A percentile compares a stretch with the other conserved stretches of the same genome.
These are phyloP conservation scores for Echeveria elegans DNA, from an alignment of 164 flowering plant species.

Conservation along the genomic window DNA sequence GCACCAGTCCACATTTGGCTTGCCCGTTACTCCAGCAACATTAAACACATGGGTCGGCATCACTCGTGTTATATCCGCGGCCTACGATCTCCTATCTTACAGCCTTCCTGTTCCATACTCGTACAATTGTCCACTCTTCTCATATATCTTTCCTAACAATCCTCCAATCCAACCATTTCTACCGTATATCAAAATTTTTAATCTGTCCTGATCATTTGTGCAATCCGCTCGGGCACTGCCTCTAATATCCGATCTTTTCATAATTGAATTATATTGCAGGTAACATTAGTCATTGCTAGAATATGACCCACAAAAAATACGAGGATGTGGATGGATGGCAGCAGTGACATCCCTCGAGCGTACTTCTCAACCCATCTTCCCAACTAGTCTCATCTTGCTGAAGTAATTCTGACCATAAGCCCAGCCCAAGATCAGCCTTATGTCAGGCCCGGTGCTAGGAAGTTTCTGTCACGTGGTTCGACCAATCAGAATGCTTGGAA, in stretches of 20 bases:
- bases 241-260: background rate
- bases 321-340: slow-evolving; percentile 9
- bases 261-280: background rate
- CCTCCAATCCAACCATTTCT: slow-evolving; percentile 5
- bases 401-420: too few species aligned
- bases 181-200: background rate
- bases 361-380: slow-evolving; percentile 10
- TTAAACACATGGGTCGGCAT: slow-evolving; percentile 1
- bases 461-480: too few species aligned
- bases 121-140: background rate
- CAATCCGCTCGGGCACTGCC: background rate
- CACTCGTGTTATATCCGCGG: background rate
- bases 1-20: slow-evolving; percentile 5
- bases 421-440: too few species aligned
- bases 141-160: background rate
- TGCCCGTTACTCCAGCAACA: background rate
- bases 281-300: background rate
- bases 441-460: too few species aligned
- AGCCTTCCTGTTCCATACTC: slow-evolving; percentile 6
- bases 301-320: background rate
- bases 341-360: slow-evolving; percentile 3
- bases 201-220: background rate
- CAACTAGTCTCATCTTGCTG: slow-evolving; percentile 8
- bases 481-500: too few species aligned
- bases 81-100: background rate